Percentiles rank a stretch among this genome's conserved stretches.
Conservation (phyloP, 768 basidiomycete genomes). For the Cystobasidium onofrii region DNA sequence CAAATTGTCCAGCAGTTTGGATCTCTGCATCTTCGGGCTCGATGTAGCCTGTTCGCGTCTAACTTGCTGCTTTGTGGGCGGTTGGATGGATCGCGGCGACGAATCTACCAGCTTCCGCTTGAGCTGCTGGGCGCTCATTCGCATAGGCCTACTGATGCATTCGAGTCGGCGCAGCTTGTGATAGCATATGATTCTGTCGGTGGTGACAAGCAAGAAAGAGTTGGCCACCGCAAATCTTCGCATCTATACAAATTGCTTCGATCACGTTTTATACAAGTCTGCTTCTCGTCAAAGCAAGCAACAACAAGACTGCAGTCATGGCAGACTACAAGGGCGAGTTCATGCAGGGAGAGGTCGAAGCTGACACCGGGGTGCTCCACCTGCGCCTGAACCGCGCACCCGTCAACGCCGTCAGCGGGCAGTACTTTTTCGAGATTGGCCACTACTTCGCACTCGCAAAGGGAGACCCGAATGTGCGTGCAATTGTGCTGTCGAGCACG, state of each 20-base stretch:
- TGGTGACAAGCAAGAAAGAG: not conserved
- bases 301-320: not conserved
- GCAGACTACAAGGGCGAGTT: constrained; percentile 22
- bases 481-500: constrained; percentile 63
- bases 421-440: constrained; percentile 67
- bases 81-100: not conserved
- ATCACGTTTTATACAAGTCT: not conserved
- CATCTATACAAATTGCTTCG: not conserved
- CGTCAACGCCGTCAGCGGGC: constrained; percentile 59
- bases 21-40: not conserved
- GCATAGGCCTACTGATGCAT: not conserved
- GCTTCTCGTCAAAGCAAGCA: not conserved
- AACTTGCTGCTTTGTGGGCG: not conserved
- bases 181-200: not conserved
- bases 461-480: constrained; percentile 53
- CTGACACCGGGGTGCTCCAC: constrained; percentile 47
- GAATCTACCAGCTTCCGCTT: not conserved
- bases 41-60: not conserved
- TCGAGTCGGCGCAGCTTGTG: not conserved
- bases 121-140: constrained; percentile 12
- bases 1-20: not conserved
- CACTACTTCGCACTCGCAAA: constrained; percentile 55
- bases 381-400: constrained; percentile 52
- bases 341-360: constrained; percentile 16
- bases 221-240: not conserved